phyloP scores from a whole-genome alignment of 169 alveolate genomes.

The Perkinsus marinus region DNA sequence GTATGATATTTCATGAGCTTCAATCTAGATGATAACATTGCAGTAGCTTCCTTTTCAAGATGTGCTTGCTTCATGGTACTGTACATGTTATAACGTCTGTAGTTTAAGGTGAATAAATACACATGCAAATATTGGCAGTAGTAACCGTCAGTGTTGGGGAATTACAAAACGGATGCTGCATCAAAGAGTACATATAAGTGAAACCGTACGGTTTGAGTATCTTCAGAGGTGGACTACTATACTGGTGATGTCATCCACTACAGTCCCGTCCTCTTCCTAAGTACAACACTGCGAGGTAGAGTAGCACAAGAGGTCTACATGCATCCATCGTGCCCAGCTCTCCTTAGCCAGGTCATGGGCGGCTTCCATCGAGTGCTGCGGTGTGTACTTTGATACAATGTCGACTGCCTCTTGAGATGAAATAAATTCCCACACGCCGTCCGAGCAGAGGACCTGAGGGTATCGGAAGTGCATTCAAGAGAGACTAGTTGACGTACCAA shows the following conservation, averaged over 20 bases:
- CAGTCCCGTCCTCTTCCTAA: not conserved
- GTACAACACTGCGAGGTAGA: not conserved
- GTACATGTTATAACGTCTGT: not conserved
- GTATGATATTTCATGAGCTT: not conserved
- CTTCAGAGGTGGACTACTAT: not conserved
- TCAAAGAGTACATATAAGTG: not conserved
- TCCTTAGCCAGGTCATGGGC: slow-evolving; percentile 54
- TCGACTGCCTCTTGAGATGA: slow-evolving; percentile 57
- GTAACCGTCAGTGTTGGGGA: not conserved
- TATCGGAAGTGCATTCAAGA: too few relatives aligned
- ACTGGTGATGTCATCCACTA: not conserved
- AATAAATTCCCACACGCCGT: slow-evolving; percentile 70
- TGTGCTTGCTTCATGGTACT: not conserved
- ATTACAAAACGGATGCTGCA: not conserved
- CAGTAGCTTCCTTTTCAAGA: not conserved
- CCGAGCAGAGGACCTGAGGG: slow-evolving; percentile 58
- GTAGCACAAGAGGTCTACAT: not conserved
- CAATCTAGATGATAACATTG: not conserved
- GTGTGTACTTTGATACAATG: slow-evolving; percentile 14
- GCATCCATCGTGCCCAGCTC: slow-evolving; percentile 55
- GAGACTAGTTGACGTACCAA: too few relatives aligned
- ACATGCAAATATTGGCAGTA: not conserved
- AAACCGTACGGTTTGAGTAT: not conserved
- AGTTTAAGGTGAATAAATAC: not conserved
- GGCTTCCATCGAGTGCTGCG: slow-evolving; percentile 17